Conservation (phyloP, 2,329 filamentous ascomycete species). For the Fusarium camptoceras region DNA sequence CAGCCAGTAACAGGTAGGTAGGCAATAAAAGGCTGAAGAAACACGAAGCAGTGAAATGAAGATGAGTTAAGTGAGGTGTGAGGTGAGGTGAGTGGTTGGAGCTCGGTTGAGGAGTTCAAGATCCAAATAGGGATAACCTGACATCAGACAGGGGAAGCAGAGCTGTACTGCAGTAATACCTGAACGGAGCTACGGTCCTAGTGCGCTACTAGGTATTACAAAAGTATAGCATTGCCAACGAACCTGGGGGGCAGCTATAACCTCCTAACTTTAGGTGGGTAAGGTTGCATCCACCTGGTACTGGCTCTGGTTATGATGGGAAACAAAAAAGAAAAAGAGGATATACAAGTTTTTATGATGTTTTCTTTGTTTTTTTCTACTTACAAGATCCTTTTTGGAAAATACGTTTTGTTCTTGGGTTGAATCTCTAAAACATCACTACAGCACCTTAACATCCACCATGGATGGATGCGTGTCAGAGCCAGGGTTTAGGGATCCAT, state of each 20-base stretch:
- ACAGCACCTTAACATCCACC: background rate
- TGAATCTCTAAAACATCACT: background rate
- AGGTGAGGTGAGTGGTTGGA: constrained; percentile 33
- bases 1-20: background rate
- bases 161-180: background rate
- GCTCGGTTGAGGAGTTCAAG: constrained; percentile 26
- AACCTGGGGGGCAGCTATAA: background rate
- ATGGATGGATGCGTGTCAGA: background rate
- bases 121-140: constrained; percentile 30
- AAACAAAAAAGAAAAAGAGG: background rate
- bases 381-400: background rate
- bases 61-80: constrained; percentile 4
- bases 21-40: background rate
- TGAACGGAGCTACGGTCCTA: background rate
- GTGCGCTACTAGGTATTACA: background rate
- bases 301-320: background rate
- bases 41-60: constrained; percentile 2
- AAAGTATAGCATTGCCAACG: background rate
- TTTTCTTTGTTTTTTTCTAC: background rate
- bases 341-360: background rate
- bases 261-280: background rate
- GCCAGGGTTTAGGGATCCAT: background rate
- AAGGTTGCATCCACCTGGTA: background rate
- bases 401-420: background rate
- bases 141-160: constrained; percentile 9